These are phyloP conservation scores for Phytopythium montanum DNA, from an alignment of 352 stramenopile genomes.

Conservation along the genomic window DNA sequence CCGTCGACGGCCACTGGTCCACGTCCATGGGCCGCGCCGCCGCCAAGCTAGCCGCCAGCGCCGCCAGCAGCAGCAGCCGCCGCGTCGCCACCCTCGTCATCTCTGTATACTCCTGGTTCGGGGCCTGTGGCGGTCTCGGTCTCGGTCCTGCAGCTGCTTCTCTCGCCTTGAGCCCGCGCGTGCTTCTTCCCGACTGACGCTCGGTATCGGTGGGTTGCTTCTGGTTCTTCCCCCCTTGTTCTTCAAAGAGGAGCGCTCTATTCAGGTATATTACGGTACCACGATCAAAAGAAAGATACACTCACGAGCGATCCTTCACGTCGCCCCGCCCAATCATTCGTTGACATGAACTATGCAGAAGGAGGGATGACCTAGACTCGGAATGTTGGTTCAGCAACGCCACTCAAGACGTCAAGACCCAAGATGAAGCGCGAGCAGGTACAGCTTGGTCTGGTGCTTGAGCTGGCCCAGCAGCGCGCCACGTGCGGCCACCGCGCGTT, in stretches of 20 bases:
- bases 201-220: neutral
- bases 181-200: conserved; percentile 8
- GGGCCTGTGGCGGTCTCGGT: too few species aligned
- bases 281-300: neutral
- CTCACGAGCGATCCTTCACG: neutral
- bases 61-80: conserved; percentile 18
- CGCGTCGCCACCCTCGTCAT: conserved; percentile 6
- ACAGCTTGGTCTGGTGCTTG: conserved; percentile 80
- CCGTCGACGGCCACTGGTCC: conserved; percentile 76
- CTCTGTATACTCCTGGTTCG: too few species aligned
- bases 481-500: conserved; percentile 33
- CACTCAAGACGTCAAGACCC: neutral
- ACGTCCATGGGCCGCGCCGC: conserved; percentile 63
- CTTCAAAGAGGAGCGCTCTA: neutral
- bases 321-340: neutral
- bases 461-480: conserved; percentile 61
- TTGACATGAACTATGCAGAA: neutral
- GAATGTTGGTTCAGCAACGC: too few species aligned
- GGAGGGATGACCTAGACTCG: conserved; percentile 1
- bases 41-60: conserved; percentile 18
- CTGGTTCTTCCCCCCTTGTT: conserved; percentile 8
- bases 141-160: too few species aligned
- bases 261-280: too few species aligned
- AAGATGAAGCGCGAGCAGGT: conserved; percentile 58
- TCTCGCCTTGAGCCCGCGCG: too few species aligned